Conservation (phyloP, 805 yeast species). For the Phaffomyces antillensis region DNA sequence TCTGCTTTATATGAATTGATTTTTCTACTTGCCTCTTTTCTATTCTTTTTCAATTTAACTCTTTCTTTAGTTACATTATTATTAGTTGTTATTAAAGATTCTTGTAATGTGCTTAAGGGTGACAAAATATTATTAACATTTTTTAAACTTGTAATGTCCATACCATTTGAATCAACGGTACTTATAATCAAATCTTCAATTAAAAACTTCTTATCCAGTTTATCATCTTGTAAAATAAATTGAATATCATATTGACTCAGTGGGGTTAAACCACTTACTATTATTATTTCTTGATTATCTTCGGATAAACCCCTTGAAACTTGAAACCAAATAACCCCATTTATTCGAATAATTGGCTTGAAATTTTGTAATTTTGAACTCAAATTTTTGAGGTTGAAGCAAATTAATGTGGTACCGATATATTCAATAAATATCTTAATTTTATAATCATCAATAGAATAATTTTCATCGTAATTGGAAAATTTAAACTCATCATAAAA, state of each 20-base stretch:
- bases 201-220: constrained; percentile 24
- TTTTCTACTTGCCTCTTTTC: constrained; percentile 52
- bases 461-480: constrained; percentile 20
- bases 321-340: constrained; percentile 67
- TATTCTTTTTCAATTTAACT: constrained; percentile 46
- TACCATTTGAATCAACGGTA: constrained; percentile 24
- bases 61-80: constrained; percentile 52
- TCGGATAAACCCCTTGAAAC: constrained; percentile 43
- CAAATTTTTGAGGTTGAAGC: constrained; percentile 42
- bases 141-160: constrained; percentile 21
- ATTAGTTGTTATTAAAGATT: constrained; percentile 57
- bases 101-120: constrained; percentile 59
- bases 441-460: constrained; percentile 20
- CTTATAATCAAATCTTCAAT: constrained; percentile 34
- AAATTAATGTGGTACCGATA: constrained; percentile 45
- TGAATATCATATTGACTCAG: constrained; percentile 55
- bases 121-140: constrained; percentile 33
- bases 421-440: constrained; percentile 37
- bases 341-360: constrained; percentile 42
- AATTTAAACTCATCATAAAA: constrained; percentile 23
- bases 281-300: constrained; percentile 40
- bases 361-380: constrained; percentile 25
- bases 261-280: constrained; percentile 60
- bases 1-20: constrained; percentile 46
- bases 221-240: constrained; percentile 28